Base-by-base conservation (phyloP, 176 grass and related monocot species). In the Miscanthus lutarioriparius region DNA sequence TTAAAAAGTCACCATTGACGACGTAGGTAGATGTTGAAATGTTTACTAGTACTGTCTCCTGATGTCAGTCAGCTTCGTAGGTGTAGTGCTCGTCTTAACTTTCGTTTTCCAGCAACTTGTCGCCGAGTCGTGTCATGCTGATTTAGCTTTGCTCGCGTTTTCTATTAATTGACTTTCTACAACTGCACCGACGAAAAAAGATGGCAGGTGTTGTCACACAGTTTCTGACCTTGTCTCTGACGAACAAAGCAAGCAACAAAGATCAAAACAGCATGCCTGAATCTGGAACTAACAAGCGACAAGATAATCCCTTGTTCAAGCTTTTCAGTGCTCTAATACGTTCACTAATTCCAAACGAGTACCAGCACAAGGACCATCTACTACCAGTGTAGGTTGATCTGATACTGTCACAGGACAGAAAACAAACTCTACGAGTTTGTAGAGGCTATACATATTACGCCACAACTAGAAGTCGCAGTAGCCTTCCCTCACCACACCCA, bases 401-500 rank as follows among this genome's bases (percentile, higher is more conserved):
- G 25, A 19, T 26, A 36, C 41, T 36, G 20, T 26, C 79, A 51
- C 26, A 63, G 9, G 28, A 67, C 7, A 66, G 27, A 67, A 76
- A 76, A 67, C 76, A 58, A 58, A 35, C 47, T 58, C 35, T 44
- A 77, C 23, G 33, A 41, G 62, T 56, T 22, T 32, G 22, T 20
- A 28, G 51, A 54, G 22, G 27, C 56, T 59, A 59, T 23, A 58
- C 53, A 58, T 58, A 58, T n/a, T 58, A n/a, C 7, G 53, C 53
- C 53, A 58, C 53, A 58, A 58, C 53, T 84, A 75, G 40, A 66
- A 49, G 72, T 53, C 76, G 15, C 80, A 15, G 25, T 3, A 20
- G 58, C n/a, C n/a, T 75, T 37, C 27, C 40, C 26, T 64, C 62
- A 23, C 25, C 74, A 37, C 36, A 37, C 36, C 56, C 82, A 68